phyloP scores from a whole-genome alignment of 352 stramenopile species.

The Globisporangium lucens region DNA sequence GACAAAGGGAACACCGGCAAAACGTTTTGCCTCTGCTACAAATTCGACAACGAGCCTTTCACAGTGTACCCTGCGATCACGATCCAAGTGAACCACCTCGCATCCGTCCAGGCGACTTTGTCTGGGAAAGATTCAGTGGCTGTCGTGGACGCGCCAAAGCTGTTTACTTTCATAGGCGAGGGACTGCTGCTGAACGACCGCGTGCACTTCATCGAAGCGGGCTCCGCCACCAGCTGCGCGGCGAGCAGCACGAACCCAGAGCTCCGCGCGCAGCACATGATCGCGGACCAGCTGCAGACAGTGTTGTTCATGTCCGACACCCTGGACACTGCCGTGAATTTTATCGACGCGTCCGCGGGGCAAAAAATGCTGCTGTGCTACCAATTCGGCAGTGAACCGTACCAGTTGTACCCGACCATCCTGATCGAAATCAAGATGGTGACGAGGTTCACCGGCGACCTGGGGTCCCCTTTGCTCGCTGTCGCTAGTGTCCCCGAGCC shows the following conservation, averaged over 20 bases:
- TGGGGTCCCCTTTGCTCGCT: constrained; percentile 45
- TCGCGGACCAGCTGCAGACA: constrained; percentile 29
- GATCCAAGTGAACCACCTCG: constrained; percentile 49
- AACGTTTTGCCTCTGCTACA: constrained; percentile 61
- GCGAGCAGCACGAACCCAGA: constrained; percentile 29
- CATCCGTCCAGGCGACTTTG: constrained; percentile 22
- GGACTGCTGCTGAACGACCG: constrained; percentile 52
- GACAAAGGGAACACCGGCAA: constrained; percentile 37
- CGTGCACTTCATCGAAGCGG: constrained; percentile 53
- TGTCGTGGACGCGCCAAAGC: constrained; percentile 50
- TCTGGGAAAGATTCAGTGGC: constrained; percentile 36
- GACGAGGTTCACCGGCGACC: constrained; percentile 33
- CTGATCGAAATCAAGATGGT: constrained; percentile 58
- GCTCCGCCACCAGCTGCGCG: constrained; percentile 30
- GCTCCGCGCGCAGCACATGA: constrained; percentile 30
- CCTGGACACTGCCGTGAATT: constrained; percentile 33
- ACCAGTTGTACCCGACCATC: constrained; percentile 46
- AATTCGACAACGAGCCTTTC: constrained; percentile 66
- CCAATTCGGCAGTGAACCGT: constrained; percentile 58
- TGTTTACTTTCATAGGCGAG: constrained; percentile 47
- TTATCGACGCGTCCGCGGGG: constrained; percentile 31
- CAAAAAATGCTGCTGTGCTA: constrained; percentile 46
- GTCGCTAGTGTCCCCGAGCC: constrained; percentile 55
- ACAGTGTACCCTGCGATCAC: constrained; percentile 40
- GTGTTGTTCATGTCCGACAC: constrained; percentile 35